Conservation (phyloP, 805 yeast species). For the Candida nonsorbophila region DNA sequence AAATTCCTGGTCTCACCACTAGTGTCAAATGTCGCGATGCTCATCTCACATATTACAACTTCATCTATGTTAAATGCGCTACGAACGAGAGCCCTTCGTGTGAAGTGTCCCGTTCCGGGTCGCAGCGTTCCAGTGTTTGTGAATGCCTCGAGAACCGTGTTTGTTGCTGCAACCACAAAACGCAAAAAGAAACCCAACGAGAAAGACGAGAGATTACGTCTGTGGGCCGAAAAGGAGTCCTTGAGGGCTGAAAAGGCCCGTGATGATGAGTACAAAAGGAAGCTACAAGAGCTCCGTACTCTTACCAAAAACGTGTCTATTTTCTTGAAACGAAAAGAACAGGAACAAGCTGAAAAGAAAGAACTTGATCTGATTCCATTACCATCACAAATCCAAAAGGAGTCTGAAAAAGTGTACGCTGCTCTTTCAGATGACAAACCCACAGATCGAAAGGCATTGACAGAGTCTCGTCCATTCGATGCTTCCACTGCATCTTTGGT, state of each 20-base stretch:
- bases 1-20: too few species aligned
- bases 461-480: slow-evolving; percentile 5
- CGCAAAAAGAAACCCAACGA: background rate
- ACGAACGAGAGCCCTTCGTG: too few species aligned
- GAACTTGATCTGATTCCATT: slow-evolving; percentile 11
- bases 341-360: slow-evolving; percentile 11
- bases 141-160: background rate
- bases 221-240: slow-evolving; percentile 19
- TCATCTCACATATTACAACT: too few species aligned
- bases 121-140: too few species aligned
- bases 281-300: slow-evolving; percentile 20
- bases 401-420: slow-evolving; percentile 10
- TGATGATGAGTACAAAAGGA: slow-evolving; percentile 16
- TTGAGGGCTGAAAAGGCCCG: slow-evolving; percentile 13
- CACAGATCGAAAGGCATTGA: background rate
- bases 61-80: too few species aligned
- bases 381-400: slow-evolving; percentile 12
- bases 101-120: too few species aligned
- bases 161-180: background rate
- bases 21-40: too few species aligned
- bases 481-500: slow-evolving; percentile 8
- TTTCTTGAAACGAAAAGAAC: slow-evolving; percentile 15
- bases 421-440: slow-evolving; percentile 4
- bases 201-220: background rate
- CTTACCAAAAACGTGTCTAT: slow-evolving; percentile 24